These are phyloP conservation scores for Globisporangium abappressorium DNA, from an alignment of 352 stramenopile genomes.

Conservation along the genomic window DNA sequence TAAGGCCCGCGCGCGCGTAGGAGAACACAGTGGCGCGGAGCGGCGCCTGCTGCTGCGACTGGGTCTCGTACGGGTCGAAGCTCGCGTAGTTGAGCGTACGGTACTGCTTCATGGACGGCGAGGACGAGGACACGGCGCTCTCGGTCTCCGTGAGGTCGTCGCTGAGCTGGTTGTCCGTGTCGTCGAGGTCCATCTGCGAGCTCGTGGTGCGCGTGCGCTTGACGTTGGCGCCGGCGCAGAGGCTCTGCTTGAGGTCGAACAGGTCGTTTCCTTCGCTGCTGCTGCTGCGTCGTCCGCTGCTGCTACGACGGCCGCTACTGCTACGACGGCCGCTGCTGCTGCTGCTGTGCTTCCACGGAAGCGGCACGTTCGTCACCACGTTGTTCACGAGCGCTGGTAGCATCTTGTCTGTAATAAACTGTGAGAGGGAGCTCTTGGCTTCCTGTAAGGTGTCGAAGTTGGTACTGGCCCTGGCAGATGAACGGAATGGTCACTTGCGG, in stretches of 20 bases:
- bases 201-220: constrained; percentile 38
- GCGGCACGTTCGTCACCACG: constrained; percentile 12
- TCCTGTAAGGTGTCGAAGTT: neutral
- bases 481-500: neutral
- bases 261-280: constrained; percentile 10
- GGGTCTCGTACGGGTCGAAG: constrained; percentile 20
- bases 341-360: constrained; percentile 8
- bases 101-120: constrained; percentile 27
- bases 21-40: constrained; percentile 46
- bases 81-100: constrained; percentile 14
- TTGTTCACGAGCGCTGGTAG: constrained; percentile 25
- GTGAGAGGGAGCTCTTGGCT: neutral
- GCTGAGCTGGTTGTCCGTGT: constrained; percentile 31
- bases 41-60: constrained; percentile 9
- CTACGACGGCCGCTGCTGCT: neutral
- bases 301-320: neutral
- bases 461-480: constrained; percentile 6
- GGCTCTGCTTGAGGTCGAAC: constrained; percentile 15
- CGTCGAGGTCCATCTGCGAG: constrained; percentile 38
- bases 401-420: constrained; percentile 4
- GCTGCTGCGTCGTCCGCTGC: neutral
- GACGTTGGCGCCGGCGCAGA: constrained; percentile 8
- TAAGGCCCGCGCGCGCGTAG: constrained; percentile 45
- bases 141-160: constrained; percentile 61
- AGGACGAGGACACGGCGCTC: constrained; percentile 40